Evolutionary conservation across 73 alveolate genomes (phyloP).

Genomic region (Uronychia binucleata): DNA sequence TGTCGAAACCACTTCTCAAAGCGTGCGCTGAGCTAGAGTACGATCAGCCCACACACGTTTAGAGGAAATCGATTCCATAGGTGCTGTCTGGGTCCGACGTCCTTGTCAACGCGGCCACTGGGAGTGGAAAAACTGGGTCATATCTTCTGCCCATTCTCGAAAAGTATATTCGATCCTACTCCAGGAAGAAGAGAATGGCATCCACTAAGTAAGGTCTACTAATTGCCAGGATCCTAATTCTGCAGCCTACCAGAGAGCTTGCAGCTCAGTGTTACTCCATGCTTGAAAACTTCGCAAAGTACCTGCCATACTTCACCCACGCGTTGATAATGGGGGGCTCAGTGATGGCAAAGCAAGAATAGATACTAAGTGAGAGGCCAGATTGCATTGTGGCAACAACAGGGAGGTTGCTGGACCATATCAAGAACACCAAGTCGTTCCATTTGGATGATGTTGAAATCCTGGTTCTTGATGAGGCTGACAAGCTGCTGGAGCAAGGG

Average conservation of each 20-base stretch:
- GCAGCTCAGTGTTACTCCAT: constrained; percentile 94
- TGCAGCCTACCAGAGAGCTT: constrained; percentile 97
- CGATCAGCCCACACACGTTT: constrained; percentile 96
- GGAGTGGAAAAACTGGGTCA: constrained; percentile 99
- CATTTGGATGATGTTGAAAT: constrained; percentile 84
- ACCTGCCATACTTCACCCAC: constrained; percentile 72
- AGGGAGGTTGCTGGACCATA: constrained; percentile 95
- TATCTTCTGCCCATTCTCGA: constrained; percentile 98
- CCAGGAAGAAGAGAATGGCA: constrained; percentile 31
- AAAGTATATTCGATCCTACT: constrained; percentile 63
- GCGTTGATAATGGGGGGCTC: constrained; percentile 94
- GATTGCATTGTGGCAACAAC: constrained; percentile 96
- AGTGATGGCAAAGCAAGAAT: constrained; percentile 76
- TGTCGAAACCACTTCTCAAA: constrained; percentile 85
- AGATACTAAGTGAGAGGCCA: constrained; percentile 86
- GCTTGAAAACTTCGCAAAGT: constrained; percentile 84
- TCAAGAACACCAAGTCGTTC: constrained; percentile 86
- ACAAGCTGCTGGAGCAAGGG: constrained; percentile 97
- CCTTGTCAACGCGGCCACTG: constrained; percentile 98
- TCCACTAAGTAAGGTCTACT: constrained; percentile 29
- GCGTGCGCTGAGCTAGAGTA: constrained; percentile 93
- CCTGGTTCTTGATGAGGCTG: constrained; percentile 98
- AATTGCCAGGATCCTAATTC: constrained; percentile 63
- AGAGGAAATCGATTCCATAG: constrained; percentile 95
- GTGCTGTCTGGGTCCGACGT: constrained; percentile 95